Percentiles rank a stretch among this genome's conserved stretches.
Evolutionary conservation across 345 rosid species (phyloP).

Genomic region (Pistacia vera): DNA sequence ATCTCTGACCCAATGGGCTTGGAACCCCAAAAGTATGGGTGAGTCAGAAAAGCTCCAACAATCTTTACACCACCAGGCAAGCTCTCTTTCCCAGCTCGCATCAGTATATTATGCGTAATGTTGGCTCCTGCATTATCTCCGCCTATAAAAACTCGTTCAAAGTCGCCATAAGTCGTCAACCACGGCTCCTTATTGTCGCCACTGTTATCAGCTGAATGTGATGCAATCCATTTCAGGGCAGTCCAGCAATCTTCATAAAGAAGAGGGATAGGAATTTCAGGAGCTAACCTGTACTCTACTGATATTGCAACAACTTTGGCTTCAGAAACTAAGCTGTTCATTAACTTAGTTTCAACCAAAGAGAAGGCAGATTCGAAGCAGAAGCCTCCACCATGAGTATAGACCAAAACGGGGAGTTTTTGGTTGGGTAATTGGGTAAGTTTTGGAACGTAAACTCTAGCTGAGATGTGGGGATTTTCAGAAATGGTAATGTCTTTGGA

Average conservation of each 20-base stretch:
- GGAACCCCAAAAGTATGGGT: slow-evolving; percentile 55
- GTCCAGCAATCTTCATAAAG: slow-evolving; percentile 47
- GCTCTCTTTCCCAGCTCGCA: slow-evolving; percentile 31
- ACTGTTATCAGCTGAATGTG: slow-evolving; percentile 14
- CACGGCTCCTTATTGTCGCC: slow-evolving; percentile 35
- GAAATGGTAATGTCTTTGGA: slow-evolving; percentile 41
- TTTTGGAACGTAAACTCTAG: slow-evolving; percentile 42
- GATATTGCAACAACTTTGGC: slow-evolving; percentile 38
- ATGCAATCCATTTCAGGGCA: slow-evolving; percentile 41
- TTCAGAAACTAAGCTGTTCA: slow-evolving; percentile 25
- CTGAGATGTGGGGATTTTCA: slow-evolving; percentile 26
- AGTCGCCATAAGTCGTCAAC: slow-evolving; percentile 35
- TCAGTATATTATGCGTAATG: slow-evolving; percentile 28
- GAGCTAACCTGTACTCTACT: slow-evolving; percentile 48
- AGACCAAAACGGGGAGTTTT: slow-evolving; percentile 43
- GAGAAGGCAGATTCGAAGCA: slow-evolving; percentile 42
- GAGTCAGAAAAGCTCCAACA: slow-evolving; percentile 32
- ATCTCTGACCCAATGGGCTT: slow-evolving; percentile 39
- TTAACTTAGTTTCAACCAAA: slow-evolving; percentile 16
- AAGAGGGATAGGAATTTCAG: slow-evolving; percentile 38
- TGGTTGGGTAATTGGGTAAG: not conserved
- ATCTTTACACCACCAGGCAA: slow-evolving; percentile 30
- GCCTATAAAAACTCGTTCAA: slow-evolving; percentile 26
- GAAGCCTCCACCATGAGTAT: slow-evolving; percentile 49
- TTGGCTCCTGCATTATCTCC: slow-evolving; percentile 55